Evolutionary conservation across 257 asterid genomes (phyloP), one percentile per base, ranked within the genome.

Genomic region (Solanum chmielewskii): DNA sequence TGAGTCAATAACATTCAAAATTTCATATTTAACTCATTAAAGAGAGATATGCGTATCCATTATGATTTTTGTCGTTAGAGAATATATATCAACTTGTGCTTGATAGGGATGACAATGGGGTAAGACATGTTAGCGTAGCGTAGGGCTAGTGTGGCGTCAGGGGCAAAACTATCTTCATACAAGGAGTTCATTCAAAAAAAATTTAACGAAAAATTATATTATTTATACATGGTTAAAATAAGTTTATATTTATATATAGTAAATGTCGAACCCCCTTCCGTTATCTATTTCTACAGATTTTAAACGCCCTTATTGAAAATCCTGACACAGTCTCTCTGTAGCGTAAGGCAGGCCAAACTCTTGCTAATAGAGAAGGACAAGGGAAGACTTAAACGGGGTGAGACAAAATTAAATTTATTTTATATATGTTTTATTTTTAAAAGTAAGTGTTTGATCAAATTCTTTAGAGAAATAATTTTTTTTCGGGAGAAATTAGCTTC

Each of bases 131-230:
- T 62, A 4, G 4, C 15, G 8, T 62, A 56, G 31, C n/a, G 4
- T 56, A 7, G 7, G 39, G 39, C 39, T 37, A 35, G 39, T 5
- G 39, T 37, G 1, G 7, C 1, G 7, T 37, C 7, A 37, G 7
- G 39, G 39, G 39, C 7, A 1, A 6, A 37, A 1, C 7, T 5
- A 37, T 1, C 7, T 37, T 37, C 7, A 0, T 5, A 35, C 1
- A 35, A 4, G 7, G 39, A 7, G 39, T 6, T 6, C 7, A 37
- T 37, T 0, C 0, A 6, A 37, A 37, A 1, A 0, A 0, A 5
- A 0, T 37, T 37, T 0, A 7, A 6, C 39, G 7, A 0, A 37
- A 37, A 37, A 6, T 37, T 37, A 37, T 37, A 37, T 37, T 37
- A 37, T 37, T 5, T 37, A 37, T 37, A 37, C 1, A 37, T 37